These are phyloP conservation scores for Teratosphaeriaceae sp. DNA, from an alignment of 2,329 filamentous ascomycete genomes.

Conservation along the genomic window DNA sequence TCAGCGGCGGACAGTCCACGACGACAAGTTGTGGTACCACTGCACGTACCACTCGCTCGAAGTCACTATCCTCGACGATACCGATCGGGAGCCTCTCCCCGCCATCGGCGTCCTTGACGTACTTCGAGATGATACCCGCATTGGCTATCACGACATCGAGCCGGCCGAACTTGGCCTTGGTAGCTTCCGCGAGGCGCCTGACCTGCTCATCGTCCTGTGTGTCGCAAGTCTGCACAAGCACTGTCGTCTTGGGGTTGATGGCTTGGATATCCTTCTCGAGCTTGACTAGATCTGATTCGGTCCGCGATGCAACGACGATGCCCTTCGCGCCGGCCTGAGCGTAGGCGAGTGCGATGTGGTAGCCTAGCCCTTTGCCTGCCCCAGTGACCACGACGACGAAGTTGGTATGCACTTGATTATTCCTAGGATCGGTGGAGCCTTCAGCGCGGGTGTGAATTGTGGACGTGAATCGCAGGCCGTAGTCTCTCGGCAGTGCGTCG, in stretches of 20 bases:
- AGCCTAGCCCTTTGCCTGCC: constrained; percentile 31
- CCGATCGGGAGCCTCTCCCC: background rate
- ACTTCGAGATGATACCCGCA: constrained; percentile 14
- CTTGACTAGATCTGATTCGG: constrained; percentile 23
- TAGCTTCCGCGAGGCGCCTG: constrained; percentile 12
- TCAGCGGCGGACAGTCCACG: too few relatives aligned
- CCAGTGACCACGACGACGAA: constrained; percentile 33
- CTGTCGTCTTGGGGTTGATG: constrained; percentile 19
- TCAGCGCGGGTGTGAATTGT: constrained; percentile 19
- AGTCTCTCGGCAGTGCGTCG: too few relatives aligned
- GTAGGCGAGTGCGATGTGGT: constrained; percentile 29
- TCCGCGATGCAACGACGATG: constrained; percentile 30
- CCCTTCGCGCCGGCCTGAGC: constrained; percentile 28
- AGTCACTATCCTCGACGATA: constrained; percentile 9
- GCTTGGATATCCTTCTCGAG: constrained; percentile 21
- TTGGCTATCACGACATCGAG: constrained; percentile 23
- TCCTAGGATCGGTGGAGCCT: constrained; percentile 22
- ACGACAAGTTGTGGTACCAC: too few relatives aligned
- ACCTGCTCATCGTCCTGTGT: constrained; percentile 17
- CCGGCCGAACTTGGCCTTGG: constrained; percentile 11
- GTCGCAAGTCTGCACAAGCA: constrained; percentile 24
- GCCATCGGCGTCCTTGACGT: constrained; percentile 1
- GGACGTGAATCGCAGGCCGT: background rate
- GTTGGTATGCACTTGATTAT: constrained; percentile 17
- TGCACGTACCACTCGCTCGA: constrained; percentile 18